These are phyloP conservation scores for Seiridium unicorne DNA, from an alignment of 2,329 filamentous ascomycete species.

Conservation along the genomic window DNA sequence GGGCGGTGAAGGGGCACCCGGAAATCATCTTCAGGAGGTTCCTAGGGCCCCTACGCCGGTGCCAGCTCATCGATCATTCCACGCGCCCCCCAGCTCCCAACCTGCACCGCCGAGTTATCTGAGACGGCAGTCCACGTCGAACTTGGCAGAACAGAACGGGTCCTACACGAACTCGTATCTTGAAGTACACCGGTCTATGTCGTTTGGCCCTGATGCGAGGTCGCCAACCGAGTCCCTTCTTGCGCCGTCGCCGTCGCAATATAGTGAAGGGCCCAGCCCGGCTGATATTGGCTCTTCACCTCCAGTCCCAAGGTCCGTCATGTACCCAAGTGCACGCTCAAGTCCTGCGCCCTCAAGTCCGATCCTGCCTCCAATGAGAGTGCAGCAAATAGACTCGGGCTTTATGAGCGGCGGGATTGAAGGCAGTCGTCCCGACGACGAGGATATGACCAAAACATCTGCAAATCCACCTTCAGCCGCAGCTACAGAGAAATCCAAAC, in stretches of 20 bases:
- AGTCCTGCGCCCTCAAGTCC: slow-evolving; percentile 79
- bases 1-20: slow-evolving; percentile 39
- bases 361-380: slow-evolving; percentile 62
- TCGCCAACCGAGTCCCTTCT: slow-evolving; percentile 50
- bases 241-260: slow-evolving; percentile 49
- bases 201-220: slow-evolving; percentile 48
- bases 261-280: slow-evolving; percentile 64
- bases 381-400: slow-evolving; percentile 70
- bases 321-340: slow-evolving; percentile 46
- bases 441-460: slow-evolving; percentile 47
- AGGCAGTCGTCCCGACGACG: slow-evolving; percentile 59
- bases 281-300: slow-evolving; percentile 88
- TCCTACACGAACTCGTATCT: slow-evolving; percentile 23
- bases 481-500: slow-evolving; percentile 29
- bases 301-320: slow-evolving; percentile 66
- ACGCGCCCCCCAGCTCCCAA: slow-evolving; percentile 24
- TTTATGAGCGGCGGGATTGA: slow-evolving; percentile 80
- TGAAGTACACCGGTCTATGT: slow-evolving; percentile 36
- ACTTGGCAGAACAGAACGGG: slow-evolving; percentile 42
- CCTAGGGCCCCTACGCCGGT: slow-evolving; percentile 77
- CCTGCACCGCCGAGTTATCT: slow-evolving; percentile 45
- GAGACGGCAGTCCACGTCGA: slow-evolving; percentile 60
- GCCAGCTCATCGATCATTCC: slow-evolving; percentile 42
- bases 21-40: slow-evolving; percentile 65
- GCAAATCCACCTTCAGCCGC: slow-evolving; percentile 23